Evolutionary conservation across 2,329 filamentous ascomycete species (phyloP).

Genomic region (Alternaria gaisen): DNA sequence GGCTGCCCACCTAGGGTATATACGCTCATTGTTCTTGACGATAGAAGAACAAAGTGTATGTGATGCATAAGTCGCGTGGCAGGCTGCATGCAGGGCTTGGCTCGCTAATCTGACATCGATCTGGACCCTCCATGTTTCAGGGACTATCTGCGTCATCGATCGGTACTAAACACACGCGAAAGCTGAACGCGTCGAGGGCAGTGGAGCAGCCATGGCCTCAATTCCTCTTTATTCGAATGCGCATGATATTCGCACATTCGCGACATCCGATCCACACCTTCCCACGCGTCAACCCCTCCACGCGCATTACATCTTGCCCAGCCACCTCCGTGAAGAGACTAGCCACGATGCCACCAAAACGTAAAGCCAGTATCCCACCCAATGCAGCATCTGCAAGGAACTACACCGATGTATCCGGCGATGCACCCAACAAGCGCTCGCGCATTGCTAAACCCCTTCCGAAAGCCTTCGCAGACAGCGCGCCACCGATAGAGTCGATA

Average conservation of each 20-base stretch:
- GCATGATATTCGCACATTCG: background rate
- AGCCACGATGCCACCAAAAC: constrained; percentile 31
- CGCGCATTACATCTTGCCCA: background rate
- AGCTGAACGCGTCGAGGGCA: constrained; percentile 21
- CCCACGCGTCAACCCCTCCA: background rate
- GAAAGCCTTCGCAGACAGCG: constrained; percentile 35
- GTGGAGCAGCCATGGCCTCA: background rate
- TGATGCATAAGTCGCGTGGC: background rate
- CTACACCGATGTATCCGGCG: constrained; percentile 48
- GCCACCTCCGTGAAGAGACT: background rate
- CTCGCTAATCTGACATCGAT: constrained; percentile 37
- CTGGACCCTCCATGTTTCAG: constrained; percentile 31
- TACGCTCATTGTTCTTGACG: too few relatives aligned
- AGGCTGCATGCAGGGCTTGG: constrained; percentile 9
- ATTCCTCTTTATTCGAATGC: background rate
- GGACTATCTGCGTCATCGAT: constrained; percentile 44
- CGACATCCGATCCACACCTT: background rate
- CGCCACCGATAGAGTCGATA: constrained; percentile 12
- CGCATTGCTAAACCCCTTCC: constrained; percentile 38
- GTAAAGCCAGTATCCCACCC: constrained; percentile 40
- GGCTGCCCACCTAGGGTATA: too few relatives aligned
- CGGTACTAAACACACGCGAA: constrained; percentile 25
- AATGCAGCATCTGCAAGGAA: constrained; percentile 40
- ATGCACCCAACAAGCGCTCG: constrained; percentile 50
- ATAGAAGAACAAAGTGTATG: background rate